Evolutionary conservation across 495 filamentous ascomycete genomes (phyloP).

Genomic region (Penicillium crystallinum): DNA sequence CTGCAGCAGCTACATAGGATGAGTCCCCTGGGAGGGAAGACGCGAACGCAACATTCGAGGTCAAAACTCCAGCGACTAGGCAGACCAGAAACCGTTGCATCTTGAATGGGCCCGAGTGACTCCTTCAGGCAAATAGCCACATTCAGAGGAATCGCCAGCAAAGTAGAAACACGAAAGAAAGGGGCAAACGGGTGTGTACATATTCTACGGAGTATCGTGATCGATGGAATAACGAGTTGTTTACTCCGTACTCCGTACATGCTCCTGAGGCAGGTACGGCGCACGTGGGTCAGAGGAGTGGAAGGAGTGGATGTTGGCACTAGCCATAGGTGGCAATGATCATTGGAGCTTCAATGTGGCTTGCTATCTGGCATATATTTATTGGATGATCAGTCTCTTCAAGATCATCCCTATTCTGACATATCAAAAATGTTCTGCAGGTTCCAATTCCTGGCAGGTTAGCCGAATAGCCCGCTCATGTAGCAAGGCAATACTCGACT

Average conservation of each 20-base stretch:
- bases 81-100: slow-evolving; percentile 12
- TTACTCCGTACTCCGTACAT: no score
- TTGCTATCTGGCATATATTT: not conserved
- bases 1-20: slow-evolving; percentile 46
- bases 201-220: not conserved
- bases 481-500: not conserved
- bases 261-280: not conserved
- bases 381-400: not conserved
- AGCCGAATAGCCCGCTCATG: not conserved
- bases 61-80: not conserved
- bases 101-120: not conserved
- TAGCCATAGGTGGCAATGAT: not conserved
- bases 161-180: not conserved
- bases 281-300: not conserved
- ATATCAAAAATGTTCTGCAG: not conserved
- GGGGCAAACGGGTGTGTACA: not conserved
- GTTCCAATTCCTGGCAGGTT: not conserved
- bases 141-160: not conserved
- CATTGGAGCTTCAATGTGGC: not conserved
- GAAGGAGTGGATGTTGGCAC: not conserved
- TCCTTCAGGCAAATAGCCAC: not conserved
- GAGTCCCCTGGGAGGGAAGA: slow-evolving; percentile 29
- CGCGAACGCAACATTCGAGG: not conserved
- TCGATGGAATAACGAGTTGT: not conserved
- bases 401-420: not conserved